Evolutionary conservation across 148 eudicot species (phyloP).

Genomic region (Talinum fruticosum): DNA sequence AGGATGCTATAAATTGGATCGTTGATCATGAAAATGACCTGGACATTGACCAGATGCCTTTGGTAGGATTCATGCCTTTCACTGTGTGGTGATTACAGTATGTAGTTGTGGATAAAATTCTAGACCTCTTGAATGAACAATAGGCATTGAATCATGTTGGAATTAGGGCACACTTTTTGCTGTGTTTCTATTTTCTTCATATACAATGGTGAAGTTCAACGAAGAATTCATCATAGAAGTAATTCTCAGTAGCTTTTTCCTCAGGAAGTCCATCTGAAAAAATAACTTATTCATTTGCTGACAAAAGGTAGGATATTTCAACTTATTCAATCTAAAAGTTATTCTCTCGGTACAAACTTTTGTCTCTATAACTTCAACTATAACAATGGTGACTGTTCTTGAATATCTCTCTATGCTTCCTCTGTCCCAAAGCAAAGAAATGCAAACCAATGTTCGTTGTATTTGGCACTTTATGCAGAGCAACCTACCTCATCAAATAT

Average conservation of each 20-base stretch:
- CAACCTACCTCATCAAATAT: too few species aligned
- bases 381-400: neutral
- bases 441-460: too few species aligned
- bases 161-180: neutral
- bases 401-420: neutral
- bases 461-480: too few species aligned
- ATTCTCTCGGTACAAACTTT: neutral
- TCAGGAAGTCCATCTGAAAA: neutral
- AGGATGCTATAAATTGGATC: slow-evolving; percentile 78
- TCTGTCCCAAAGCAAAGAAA: neutral
- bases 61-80: slow-evolving; percentile 36
- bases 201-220: neutral
- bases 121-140: neutral
- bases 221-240: neutral
- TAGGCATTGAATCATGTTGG: slow-evolving; percentile 4
- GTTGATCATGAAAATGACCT: slow-evolving; percentile 71
- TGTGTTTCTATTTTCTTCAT: neutral
- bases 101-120: neutral
- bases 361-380: neutral
- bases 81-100: neutral
- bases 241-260: neutral
- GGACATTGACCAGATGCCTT: slow-evolving; percentile 59
- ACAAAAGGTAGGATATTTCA: neutral
- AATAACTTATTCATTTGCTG: neutral
- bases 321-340: neutral